Evolutionary conservation across 345 rosid species (phyloP), one percentile per base, ranked within the genome.

Genomic region (Sapria himalayana): DNA sequence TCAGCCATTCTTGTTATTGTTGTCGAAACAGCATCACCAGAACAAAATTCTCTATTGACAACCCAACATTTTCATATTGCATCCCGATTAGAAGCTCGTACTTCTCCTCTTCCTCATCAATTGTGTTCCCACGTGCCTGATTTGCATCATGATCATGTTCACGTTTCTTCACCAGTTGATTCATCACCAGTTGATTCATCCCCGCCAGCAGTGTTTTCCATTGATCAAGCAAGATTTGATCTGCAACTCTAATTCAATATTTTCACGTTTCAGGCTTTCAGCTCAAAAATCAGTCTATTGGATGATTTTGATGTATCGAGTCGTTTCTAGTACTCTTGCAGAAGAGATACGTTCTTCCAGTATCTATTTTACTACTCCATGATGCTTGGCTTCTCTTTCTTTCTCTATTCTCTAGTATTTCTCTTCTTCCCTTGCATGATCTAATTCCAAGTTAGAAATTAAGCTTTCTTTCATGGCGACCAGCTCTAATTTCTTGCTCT

Each of bases 401-500:
- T 62, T 57, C 48, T 55, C 86, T 61, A 75, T 57, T 36, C 49
- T 55, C 31, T 41, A 44, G 43, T 56, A 59, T 49, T 61, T 70
- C 49, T 54, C 59, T 43, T 70, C 65, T n/a, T n/a, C n/a, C n/a
- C n/a, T n/a, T n/a, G n/a, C n/a, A n/a, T n/a, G 61, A 63, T 63
- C 57, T 25, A 48, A 15, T 33, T 66, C 75, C 65, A 77, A 46
- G 61, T 51, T 57, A 37, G 73, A 73, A 63, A 61, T 55, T 51
- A 91, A 49, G 56, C 41, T 51, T 49, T 70, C 94, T 49, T 52
- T 64, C 39, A 63, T 73, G 15, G 27, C 31, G 33, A 44, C 54
- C 56, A 91, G 61, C 45, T 54, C 52, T 14, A 65, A 64, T 59
- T 75, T 84, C 56, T 80, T 80, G 48, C 65, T 66, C 57, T 53